These are phyloP conservation scores for Penicillium sp. DNA, from an alignment of 2,329 filamentous ascomycete species.

Conservation along the genomic window DNA sequence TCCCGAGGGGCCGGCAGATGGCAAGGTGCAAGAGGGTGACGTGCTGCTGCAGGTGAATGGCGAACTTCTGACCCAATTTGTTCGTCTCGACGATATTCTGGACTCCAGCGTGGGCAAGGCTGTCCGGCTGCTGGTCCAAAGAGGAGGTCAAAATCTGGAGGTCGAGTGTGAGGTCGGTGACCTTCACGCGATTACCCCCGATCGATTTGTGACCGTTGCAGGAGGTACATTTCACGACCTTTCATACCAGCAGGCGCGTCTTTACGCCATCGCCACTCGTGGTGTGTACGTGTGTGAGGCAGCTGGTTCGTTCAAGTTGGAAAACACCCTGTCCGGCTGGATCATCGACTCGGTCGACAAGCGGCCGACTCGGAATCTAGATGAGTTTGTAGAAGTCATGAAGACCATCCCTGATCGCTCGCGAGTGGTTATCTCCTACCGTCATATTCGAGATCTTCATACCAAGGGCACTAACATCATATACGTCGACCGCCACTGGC, in stretches of 20 bases:
- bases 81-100: constrained; percentile 83
- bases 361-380: constrained; percentile 80
- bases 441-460: constrained; percentile 90
- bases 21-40: constrained; percentile 89
- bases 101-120: constrained; percentile 78
- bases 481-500: constrained; percentile 93
- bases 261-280: constrained; percentile 87
- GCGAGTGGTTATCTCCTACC: constrained; percentile 90
- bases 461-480: constrained; percentile 91
- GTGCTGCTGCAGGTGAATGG: constrained; percentile 90
- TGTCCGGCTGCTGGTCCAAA: constrained; percentile 79
- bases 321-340: constrained; percentile 88
- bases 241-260: constrained; percentile 94
- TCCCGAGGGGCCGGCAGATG: constrained; percentile 81
- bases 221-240: constrained; percentile 93
- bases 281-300: constrained; percentile 96
- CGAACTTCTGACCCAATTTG: constrained; percentile 88
- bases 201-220: constrained; percentile 90
- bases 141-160: constrained; percentile 82
- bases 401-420: constrained; percentile 76
- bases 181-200: constrained; percentile 89
- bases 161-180: constrained; percentile 83
- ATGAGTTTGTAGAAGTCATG: constrained; percentile 88
- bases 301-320: constrained; percentile 90
- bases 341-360: constrained; percentile 90